Base-by-base conservation (phyloP, 495 filamentous ascomycete species). In the Penicillium turbatum region DNA sequence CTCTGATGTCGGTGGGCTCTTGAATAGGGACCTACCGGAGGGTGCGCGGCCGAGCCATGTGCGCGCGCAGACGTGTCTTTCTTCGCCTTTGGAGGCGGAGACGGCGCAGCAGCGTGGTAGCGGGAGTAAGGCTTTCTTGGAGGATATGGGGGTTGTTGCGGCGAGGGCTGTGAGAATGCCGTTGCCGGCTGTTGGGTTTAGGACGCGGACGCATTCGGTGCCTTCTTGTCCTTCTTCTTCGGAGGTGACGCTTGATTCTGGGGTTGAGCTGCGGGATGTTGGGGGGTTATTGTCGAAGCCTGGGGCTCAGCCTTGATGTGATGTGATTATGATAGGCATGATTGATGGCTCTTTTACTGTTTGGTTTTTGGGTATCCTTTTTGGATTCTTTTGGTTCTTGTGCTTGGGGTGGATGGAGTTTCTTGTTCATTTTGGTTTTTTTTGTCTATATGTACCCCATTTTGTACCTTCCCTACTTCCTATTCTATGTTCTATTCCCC, bases 1-100 rank as follows among this genome's bases (percentile, higher is more conserved):
- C 59, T 87, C 89, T 55, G 87, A 90, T 58, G 82, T 85, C 26
- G 86, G 86, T 31, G 83, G 84, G 5, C 70, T 89, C 2, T 68
- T 89, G 2, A 76, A 27, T 8, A 51, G 46, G 34, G 31, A 27
- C 0, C 3, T 51, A 11, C 29, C 48, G 6, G 30, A 41, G 5
- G 21, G 21, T 4, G 16, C 27, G 11, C 10, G 16, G 17, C 13
- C 19, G 1, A 27, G 16, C 1, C 47, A 29, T 48, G 24, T 17
- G 0, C 47, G 24, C n/a, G 9, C 35, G 13, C 35, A 30, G 26
- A 38, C 46, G 4, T 10, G 2, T 29, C 1, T 19, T 6, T 5
- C 37, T 5, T 15, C 38, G 38, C 38, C 49, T 24, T 2, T 24
- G 4, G 21, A 24, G 7, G 38, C 12, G 13, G 46, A 52, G 15